Base-by-base conservation (phyloP, 2,329 filamentous ascomycete species). In the Ophiognomonia clavigignenti-juglandacearum region DNA sequence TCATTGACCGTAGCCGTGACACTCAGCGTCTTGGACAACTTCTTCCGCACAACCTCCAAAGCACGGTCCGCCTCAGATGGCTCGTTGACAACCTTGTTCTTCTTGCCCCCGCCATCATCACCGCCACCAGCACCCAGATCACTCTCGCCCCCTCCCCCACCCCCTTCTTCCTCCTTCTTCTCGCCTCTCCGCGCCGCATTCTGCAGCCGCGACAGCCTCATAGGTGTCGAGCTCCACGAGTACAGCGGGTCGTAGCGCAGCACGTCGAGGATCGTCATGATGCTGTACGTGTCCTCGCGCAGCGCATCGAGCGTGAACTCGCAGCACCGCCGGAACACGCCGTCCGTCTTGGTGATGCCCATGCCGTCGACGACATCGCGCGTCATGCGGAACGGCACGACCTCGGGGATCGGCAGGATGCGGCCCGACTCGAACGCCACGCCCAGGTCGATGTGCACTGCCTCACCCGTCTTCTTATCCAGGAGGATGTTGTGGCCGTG, bases 201-300 rank as follows among this genome's bases (percentile, higher is more conserved):
- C 59, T 85, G 82, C 46, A 85, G 65, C 58, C 83, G 84, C 34
- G 80, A 78, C 48, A 85, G 66, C 18, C 82, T 74, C 27, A 84
- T 71, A 0, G 82, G 82, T 10, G 88, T 93, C 47, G 96, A 83
- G 29, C 88, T 92, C 93, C 93, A 99, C 51, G 83, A 93, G 65
- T 97, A 95, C 52, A 99, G 71, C 1, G 93, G 95, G 73, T 99
- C 93, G 66, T 96, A 97, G n/a, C 95, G 86, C 50, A 99, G 72
- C 19, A 98, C 95, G 61, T 98, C 95, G 18, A 99, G 80, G 44
- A 98, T 90, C 0, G 93, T 97, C 91, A 96, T 97, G 69, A 99
- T 98, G 37, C 86, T 91, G 63, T 96, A 95, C 11, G 88, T 88
- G 64, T 98, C 93, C 58, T 95, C 87, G n/a, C 93, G 84, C 29